Evolutionary conservation across 371 early-diverging fungal species (phyloP), one percentile per base, ranked within the genome.

Genomic region (Funneliformis caledonium): DNA sequence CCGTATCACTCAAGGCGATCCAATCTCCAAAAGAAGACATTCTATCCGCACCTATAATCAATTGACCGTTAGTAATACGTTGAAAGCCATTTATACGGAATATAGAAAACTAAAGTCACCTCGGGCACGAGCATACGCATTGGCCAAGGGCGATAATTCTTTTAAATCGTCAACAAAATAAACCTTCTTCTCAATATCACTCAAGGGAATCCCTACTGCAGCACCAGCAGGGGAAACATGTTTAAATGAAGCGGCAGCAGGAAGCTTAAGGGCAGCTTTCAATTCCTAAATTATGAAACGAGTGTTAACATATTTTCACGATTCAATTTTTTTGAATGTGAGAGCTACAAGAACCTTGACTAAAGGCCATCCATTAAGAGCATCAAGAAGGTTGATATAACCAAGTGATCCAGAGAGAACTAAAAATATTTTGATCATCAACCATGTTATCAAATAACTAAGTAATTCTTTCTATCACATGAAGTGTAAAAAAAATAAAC

Each of bases 11-110:
- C 37, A 98, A 88, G 72, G 97, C 98, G 83, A 97, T 95, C 92
- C 96, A 98, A 88, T 98, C 99, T 84, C 98, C 99, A 80, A 98
- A 98, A 47, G 96, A 96, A 77, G 96, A 96, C 99, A 98, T 98
- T 85, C 99, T 95, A 86, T 98, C 99, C 69, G 97, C 97, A 14
- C 96, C 91, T 78, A 69, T 1, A 3, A 37, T 42, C 19, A 26
- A 69, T 16, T 31, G 70, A 11, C 31, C 16, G 9, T n/a, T 65
- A 14, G 31, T 26, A 64, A 65, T 31, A 31, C 31, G 12, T 12
- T 2, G n/a, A 26, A 64, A 12, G 14, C 14, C 11, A 31, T 11
- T 3, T 33, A 3, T 11, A 64, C 10, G 14, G 16, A 26, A 37
- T n/a, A 31, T 22, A 70, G 16, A 70, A 42, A 45, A 43, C 76